Evolutionary conservation across 2,329 filamentous ascomycete species (phyloP), one percentile per base, ranked within the genome.

Genomic region (Penicillium sp.): DNA sequence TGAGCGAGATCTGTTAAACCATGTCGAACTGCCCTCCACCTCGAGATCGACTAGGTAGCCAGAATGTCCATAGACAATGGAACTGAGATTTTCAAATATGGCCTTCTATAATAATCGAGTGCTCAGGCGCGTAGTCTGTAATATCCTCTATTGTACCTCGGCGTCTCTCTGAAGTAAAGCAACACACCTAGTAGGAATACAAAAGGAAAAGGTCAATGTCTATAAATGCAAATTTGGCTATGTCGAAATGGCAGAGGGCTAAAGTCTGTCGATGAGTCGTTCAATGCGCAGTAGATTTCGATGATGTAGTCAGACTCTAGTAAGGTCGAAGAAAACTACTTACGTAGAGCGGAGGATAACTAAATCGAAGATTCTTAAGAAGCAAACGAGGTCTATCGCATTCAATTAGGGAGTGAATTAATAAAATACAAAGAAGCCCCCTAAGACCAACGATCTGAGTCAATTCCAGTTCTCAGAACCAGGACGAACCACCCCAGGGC

Each of bases 331-430:
- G 10, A 12, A 12, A n/a, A n/a, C 8, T 42, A 42, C 5, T 12
- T n/a, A 2, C 3, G 4, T 40, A 25, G 15, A 27, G 8, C 2
- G 2, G 39, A 27, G 16, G 2, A n/a, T 12, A 7, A 27, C 15
- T 9, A 12, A 12, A 5, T 15, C 9, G 9, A 23, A 27, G 1
- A 18, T 6, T 4, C 4, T 10, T 10, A n/a, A 37, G 3, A 35
- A 37, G 31, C 52, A 57, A 29, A 61, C 65, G 52, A 56, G 31
- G 27, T 54, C 50, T 54, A 58, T 57, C 47, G 31, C 54, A 42
- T 58, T 39, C 23, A 40, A 54, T 58, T 56, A 58, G 46, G 41
- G 54, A 58, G 46, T 40, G 54, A 34, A 50, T 57, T 45, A 56
- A 25, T 58, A 58, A 39, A 58, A 39, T 58, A 58, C 56, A 58